Percentiles rank a stretch among this genome's conserved stretches.
These are phyloP conservation scores for Cercospora nicotianae DNA, from an alignment of 2,329 filamentous ascomycete genomes.

Conservation along the genomic window DNA sequence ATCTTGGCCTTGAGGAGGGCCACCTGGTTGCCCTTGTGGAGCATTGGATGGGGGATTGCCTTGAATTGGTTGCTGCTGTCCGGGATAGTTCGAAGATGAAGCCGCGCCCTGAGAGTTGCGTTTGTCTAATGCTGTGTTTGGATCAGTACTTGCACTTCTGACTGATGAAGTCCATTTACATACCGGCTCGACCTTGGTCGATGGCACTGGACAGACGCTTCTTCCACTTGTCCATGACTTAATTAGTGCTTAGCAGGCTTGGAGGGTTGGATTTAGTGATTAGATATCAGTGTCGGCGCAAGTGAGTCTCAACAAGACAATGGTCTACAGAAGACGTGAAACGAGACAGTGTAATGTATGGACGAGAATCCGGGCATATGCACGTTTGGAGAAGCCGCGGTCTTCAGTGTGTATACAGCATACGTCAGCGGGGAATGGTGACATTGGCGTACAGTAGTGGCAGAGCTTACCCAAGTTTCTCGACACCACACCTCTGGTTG, in stretches of 20 bases:
- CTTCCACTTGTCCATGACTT: constrained; percentile 12
- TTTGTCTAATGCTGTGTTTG: constrained; percentile 7
- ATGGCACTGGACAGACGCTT: constrained; percentile 6
- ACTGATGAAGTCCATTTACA: not conserved
- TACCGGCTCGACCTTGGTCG: constrained; percentile 12
- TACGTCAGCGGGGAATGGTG: constrained; percentile 16
- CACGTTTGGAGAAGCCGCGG: not conserved
- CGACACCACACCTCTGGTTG: not conserved
- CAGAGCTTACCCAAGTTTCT: constrained; percentile 10
- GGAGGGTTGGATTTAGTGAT: not conserved
- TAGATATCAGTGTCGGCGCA: not conserved
- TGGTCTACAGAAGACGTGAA: not conserved
- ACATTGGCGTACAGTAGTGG: constrained; percentile 11
- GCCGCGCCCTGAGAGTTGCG: constrained; percentile 3
- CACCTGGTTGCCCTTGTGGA: not conserved
- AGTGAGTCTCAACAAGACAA: not conserved
- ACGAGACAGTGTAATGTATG: not conserved
- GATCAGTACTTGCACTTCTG: not conserved
- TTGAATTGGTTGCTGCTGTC: constrained; percentile 11
- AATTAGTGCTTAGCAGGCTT: not conserved
- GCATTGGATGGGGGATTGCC: not conserved
- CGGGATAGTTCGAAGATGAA: constrained; percentile 9
- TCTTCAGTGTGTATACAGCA: not conserved
- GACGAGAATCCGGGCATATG: not conserved
- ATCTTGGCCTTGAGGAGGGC: not conserved